Evolutionary conservation across 2,329 filamentous ascomycete genomes (phyloP), one percentile per base, ranked within the genome.

Genomic region (Aspergillus tamarii): DNA sequence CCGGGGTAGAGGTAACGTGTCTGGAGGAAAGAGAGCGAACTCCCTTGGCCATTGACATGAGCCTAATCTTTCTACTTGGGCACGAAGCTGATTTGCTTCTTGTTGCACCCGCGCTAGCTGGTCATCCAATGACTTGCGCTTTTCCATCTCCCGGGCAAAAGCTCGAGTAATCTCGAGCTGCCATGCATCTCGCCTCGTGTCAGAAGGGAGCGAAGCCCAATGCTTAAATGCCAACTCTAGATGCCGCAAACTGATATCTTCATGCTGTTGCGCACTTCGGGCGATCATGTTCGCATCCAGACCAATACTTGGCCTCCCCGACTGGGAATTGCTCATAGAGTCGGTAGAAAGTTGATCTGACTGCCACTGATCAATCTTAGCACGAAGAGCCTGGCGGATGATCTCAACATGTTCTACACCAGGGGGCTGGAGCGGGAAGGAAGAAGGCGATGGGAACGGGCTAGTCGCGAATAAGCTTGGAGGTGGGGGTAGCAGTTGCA

Each of bases 381-480:
- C 85, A 16, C 84, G 82, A 61, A 95, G 90, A 61, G 87, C 89
- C 59, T 84, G 80, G 48, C 87, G 84, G 19, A 97, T 82, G 1
- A 92, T 90, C 19, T 91, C 88, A 57, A 88, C 88, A 76, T 97
- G 92, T 67, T 89, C 87, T 66, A 88, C 84, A 1, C 87, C 89
- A 0, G 94, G 94, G 1, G 91, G 89, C 26, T 87, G 83, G 36
- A 96, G 86, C 0, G 93, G 93, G 88, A 94, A 97, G 0, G 92
- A 95, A 3, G 89, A 87, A 23, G 87, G 84, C 0, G 90, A 92
- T 1, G 93, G 84, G 72, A 96, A 90, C 34, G 93, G 92, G 8
- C 90, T 92, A 0, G 89, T 87, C 11, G 92, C 91, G 80, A 94
- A 94, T 8, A 97, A 83, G 0, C 92, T 95, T 4, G 92, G 89